Conservation (phyloP, 2,329 filamentous ascomycete genomes). For the Trichoderma sp. region DNA sequence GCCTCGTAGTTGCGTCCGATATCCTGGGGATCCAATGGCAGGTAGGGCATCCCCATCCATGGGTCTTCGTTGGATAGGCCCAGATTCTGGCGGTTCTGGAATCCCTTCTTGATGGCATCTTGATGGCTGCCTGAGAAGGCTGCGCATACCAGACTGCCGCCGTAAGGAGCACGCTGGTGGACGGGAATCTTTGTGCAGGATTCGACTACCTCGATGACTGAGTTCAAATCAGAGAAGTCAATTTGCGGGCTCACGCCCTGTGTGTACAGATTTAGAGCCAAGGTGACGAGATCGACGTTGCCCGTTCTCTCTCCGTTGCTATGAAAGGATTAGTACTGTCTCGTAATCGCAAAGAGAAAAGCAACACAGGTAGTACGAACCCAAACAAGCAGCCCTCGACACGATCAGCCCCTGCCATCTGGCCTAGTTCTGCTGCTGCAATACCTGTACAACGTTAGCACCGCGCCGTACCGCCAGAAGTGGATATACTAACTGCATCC, state of each 20-base stretch:
- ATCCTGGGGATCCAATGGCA: constrained; percentile 1
- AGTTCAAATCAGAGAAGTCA: constrained; percentile 1
- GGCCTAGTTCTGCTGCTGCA: constrained; percentile 7
- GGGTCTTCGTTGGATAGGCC: not conserved
- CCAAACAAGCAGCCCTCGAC: constrained; percentile 7
- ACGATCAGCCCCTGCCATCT: constrained; percentile 4
- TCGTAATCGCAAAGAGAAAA: not conserved
- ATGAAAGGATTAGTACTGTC: not conserved
- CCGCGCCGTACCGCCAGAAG: not conserved
- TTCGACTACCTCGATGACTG: constrained; percentile 3
- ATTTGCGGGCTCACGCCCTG: constrained; percentile 1
- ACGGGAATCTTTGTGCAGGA: constrained; percentile 7
- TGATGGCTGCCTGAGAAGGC: constrained; percentile 10
- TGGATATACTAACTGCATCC: constrained; percentile 4
- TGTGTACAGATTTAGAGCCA: constrained; percentile 4
- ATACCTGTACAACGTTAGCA: not conserved
- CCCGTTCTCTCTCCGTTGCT: constrained; percentile 9
- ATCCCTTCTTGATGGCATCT: constrained; percentile 5
- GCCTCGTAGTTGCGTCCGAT: constrained; percentile 9
- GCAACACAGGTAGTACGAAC: not conserved
- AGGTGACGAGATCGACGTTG: constrained; percentile 6
- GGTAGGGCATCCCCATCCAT: constrained; percentile 1
- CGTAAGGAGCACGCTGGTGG: constrained; percentile 5
- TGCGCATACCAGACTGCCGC: not conserved
- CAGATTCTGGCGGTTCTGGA: not conserved